These are phyloP conservation scores for Populus pruinosa DNA, from an alignment of 345 rosid species.

Conservation along the genomic window DNA sequence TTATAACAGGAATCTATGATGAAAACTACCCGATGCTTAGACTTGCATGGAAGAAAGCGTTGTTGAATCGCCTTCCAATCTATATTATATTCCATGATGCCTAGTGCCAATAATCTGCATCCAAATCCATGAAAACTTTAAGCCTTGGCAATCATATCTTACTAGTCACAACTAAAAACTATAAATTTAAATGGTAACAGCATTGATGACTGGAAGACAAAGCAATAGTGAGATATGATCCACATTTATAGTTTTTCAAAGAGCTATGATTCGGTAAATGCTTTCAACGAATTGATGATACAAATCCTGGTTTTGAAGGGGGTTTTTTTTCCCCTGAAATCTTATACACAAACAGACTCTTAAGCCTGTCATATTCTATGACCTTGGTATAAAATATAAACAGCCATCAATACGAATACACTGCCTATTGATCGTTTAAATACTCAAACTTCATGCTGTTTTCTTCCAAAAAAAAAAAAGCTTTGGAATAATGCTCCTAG, in stretches of 20 bases:
- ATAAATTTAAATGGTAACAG: background rate
- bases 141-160: conserved; percentile 3
- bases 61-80: conserved; percentile 95
- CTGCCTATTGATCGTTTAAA: background rate
- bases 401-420: background rate
- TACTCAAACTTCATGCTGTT: conserved; percentile 2
- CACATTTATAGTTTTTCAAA: too few species aligned
- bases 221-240: background rate
- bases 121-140: conserved; percentile 8
- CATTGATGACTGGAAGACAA: background rate
- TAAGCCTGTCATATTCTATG: background rate
- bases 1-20: background rate
- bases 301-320: background rate
- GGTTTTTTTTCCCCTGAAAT: background rate
- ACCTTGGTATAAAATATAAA: background rate
- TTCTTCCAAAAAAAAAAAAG: background rate
- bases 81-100: conserved; percentile 79
- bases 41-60: conserved; percentile 94
- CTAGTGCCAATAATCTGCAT: conserved; percentile 79
- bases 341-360: background rate
- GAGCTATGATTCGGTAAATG: background rate
- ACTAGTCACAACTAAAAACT: background rate
- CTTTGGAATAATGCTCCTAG: background rate
- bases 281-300: background rate
- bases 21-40: conserved; percentile 79